Evolutionary conservation across 208 protist species (phyloP), one percentile per base, ranked within the genome.

Genomic region (Wallacemonas rigidus): DNA sequence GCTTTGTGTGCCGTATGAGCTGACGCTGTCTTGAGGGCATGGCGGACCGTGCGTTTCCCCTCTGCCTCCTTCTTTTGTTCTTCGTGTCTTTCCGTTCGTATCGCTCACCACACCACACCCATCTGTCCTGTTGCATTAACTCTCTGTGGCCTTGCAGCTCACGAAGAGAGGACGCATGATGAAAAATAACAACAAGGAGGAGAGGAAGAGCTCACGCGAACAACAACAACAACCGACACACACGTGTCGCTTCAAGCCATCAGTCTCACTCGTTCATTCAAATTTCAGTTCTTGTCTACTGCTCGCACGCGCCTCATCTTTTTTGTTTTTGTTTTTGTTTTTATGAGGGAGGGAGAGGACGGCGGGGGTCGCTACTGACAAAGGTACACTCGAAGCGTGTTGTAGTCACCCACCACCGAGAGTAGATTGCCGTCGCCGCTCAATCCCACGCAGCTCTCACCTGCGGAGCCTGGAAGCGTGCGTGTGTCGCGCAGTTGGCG

Each of bases 401-500:
- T 83, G 5, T 57, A 69, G 39, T 91, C 86, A 43, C 80, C 60
- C 26, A 81, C 82, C 38, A 88, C 74, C 5, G 82, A 80, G n/a
- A 67, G 77, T 9, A 91, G 63, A 62, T 86, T 80, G 47, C 81
- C 86, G 47, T 91, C 78, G 1, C 74, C 86, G 53, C 80, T 79
- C 48, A 91, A 60, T 26, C 70, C 75, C 15, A 85, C 78, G 67
- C 80, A 91, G 60, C 78, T 73, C 53, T 74, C 73, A 2, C 74
- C 77, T 0, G 72, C 74, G 9, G 73, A 65, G 73, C 77, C 75
- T 1, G 67, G 53, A 9, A 76, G 79, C 9, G 69, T 61, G 14
- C 74, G 69, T 54, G 71, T 74, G 43, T 69, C 45, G 0, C 48
- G 12, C 1, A 61, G 11, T 12, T 47, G 44, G 14, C 69, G 41